A percentile compares a stretch with the other conserved stretches of the same genome.
These are phyloP conservation scores for Schizophyllum commune DNA, from an alignment of 1,284 basidiomycete species.

Conservation along the genomic window DNA sequence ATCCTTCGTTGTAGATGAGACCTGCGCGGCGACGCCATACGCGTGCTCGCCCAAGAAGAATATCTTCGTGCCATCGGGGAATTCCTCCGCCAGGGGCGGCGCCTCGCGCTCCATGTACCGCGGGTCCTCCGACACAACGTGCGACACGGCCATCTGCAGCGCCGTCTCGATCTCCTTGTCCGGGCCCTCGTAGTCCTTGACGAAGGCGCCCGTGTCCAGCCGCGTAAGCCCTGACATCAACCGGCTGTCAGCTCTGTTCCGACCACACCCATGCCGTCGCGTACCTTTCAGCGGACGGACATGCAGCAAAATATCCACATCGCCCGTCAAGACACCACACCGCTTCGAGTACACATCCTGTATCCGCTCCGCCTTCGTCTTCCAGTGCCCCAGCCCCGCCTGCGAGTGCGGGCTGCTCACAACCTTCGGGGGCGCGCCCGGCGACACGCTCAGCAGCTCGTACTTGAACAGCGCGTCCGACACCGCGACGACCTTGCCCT, in stretches of 20 bases:
- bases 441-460: slow-evolving; percentile 58
- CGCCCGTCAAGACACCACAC: slow-evolving; percentile 80
- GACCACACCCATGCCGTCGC: slow-evolving; percentile 11
- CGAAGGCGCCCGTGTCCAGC: slow-evolving; percentile 80
- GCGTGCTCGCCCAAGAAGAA: slow-evolving; percentile 94
- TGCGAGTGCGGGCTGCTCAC: slow-evolving; percentile 66
- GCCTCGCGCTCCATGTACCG: slow-evolving; percentile 81
- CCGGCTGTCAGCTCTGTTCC: neutral
- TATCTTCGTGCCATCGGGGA: slow-evolving; percentile 83
- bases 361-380: slow-evolving; percentile 70
- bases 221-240: slow-evolving; percentile 67
- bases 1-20: slow-evolving; percentile 61
- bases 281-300: slow-evolving; percentile 82
- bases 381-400: slow-evolving; percentile 65
- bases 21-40: slow-evolving; percentile 93
- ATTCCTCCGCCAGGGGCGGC: slow-evolving; percentile 81
- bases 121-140: slow-evolving; percentile 82
- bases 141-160: slow-evolving; percentile 73
- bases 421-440: slow-evolving; percentile 48
- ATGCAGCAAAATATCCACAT: slow-evolving; percentile 76
- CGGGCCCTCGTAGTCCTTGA: slow-evolving; percentile 87
- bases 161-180: slow-evolving; percentile 84
- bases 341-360: slow-evolving; percentile 87
- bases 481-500: slow-evolving; percentile 82
- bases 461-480: slow-evolving; percentile 89